Evolutionary conservation across 345 rosid genomes (phyloP), one percentile per base, ranked within the genome.

Genomic region (Gossypium anomalum): DNA sequence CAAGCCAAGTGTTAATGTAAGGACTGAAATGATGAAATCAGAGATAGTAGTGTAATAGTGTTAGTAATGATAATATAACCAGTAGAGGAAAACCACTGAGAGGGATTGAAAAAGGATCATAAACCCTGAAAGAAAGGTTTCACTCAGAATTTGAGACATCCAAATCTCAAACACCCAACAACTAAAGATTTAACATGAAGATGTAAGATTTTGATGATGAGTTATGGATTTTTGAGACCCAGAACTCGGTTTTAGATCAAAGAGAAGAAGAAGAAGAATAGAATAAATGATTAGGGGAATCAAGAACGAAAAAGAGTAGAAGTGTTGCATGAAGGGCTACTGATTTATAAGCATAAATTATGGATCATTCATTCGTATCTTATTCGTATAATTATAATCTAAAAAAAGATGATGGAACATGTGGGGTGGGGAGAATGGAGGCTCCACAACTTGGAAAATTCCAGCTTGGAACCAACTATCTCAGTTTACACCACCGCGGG

Each of bases 71-170:
- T 95, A 95, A 83, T 95, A 95, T 66, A 95, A 78, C 93, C 93
- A 95, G 92, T 95, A 95, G 78, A 95, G 99, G 86, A 95, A 95
- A 80, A 90, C 99, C 73, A 93, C 96, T 72, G 99, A 95, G 90
- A 95, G 91, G 34, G 99, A 95, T 83, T 95, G 99, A 91, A 95
- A 98, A 41, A 95, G 87, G 78, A 86, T 83, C 96, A 95, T 95
- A 85, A 79, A 93, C 83, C 87, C 96, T 43, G 89, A 86, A 79
- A 87, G 87, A 57, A 90, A 79, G 64, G 89, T 85, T 75, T 95
- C 98, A 93, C 92, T 81, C 83, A 91, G 87, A 85, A 90, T 80
- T 71, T 92, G 92, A 95, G 91, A 93, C 99, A 95, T 95, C 94
- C 87, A 27, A 27, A 91, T 87, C 92, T 93, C 98, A 83, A 83